These are phyloP conservation scores for Trichocladium antarcticum DNA, from an alignment of 495 filamentous ascomycete genomes.

Conservation along the genomic window DNA sequence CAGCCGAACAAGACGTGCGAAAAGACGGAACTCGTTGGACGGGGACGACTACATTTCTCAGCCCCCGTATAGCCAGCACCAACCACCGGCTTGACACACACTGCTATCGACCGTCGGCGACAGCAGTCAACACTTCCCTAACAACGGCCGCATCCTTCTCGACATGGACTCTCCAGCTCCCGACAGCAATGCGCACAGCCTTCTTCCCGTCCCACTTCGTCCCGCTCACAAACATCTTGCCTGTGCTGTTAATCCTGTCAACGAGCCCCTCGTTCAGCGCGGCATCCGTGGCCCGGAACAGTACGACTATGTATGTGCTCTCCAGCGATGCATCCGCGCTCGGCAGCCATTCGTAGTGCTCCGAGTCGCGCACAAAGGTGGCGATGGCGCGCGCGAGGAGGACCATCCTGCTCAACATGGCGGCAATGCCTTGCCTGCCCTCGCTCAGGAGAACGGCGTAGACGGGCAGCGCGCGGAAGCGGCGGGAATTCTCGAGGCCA, in stretches of 20 bases:
- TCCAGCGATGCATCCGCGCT: slow-evolving; percentile 19
- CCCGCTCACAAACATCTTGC: slow-evolving; percentile 72
- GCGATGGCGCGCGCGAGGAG: slow-evolving; percentile 58
- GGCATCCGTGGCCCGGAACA: slow-evolving; percentile 67
- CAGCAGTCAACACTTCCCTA: slow-evolving; percentile 34
- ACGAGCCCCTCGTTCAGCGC: slow-evolving; percentile 54
- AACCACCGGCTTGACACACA: no score
- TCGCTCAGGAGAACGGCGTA: slow-evolving; percentile 73
- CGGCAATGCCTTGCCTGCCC: slow-evolving; percentile 55
- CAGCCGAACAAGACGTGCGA: background rate
- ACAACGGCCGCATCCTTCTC: slow-evolving; percentile 46
- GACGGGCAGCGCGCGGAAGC: slow-evolving; percentile 80
- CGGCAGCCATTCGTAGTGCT: slow-evolving; percentile 57
- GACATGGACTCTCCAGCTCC: slow-evolving; percentile 63
- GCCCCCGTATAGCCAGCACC: no score
- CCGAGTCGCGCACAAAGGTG: slow-evolving; percentile 44
- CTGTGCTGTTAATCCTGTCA: slow-evolving; percentile 58
- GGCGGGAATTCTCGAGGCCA: slow-evolving; percentile 81
- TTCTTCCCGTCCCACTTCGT: slow-evolving; percentile 62
- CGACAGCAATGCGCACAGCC: slow-evolving; percentile 70
- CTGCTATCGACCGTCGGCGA: slow-evolving; percentile 11
- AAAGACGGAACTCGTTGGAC: background rate
- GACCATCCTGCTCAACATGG: slow-evolving; percentile 64
- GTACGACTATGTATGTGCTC: slow-evolving; percentile 59
- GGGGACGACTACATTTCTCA: no score